Percentiles rank a stretch among this genome's conserved stretches.
Conservation (phyloP, 1,139 yeast genomes). For the Geotrichum cucujoidarum region DNA sequence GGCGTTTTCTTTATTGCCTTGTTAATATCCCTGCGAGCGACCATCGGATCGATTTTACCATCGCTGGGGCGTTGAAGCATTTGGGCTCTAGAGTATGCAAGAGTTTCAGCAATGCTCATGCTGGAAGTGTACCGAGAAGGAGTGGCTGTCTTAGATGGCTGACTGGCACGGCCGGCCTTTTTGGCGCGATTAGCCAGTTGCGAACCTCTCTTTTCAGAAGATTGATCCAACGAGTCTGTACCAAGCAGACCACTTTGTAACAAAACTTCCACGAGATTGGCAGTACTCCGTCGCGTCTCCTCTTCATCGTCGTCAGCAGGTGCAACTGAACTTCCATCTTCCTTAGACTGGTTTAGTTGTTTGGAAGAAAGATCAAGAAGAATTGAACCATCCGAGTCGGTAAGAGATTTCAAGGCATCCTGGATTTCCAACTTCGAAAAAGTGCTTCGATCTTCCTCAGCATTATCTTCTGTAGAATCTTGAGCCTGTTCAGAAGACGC, state of each 20-base stretch:
- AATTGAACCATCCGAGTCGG: constrained; percentile 14
- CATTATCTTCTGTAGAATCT: not conserved
- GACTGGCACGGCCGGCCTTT: not conserved
- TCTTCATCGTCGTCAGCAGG: constrained; percentile 12
- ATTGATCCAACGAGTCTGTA: constrained; percentile 6
- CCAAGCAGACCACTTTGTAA: constrained; percentile 12
- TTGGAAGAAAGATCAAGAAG: constrained; percentile 11
- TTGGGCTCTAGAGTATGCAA: constrained; percentile 52
- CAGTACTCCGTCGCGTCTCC: constrained; percentile 10
- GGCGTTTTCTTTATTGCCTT: constrained; percentile 21
- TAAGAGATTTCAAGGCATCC: constrained; percentile 14
- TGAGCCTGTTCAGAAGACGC: constrained; percentile 1
- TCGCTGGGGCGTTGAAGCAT: constrained; percentile 25
- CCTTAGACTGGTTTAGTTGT: not conserved
- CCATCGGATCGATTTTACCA: constrained; percentile 30
- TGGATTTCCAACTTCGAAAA: constrained; percentile 14
- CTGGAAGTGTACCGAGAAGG: constrained; percentile 31
- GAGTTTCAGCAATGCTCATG: constrained; percentile 61
- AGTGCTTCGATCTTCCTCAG: constrained; percentile 5
- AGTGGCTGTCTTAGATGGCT: constrained; percentile 4
- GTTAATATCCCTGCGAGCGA: constrained; percentile 22
- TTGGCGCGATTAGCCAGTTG: not conserved
- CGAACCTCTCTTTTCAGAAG: not conserved
- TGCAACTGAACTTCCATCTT: not conserved
- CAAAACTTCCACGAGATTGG: constrained; percentile 16